Evolutionary conservation across 2,329 filamentous ascomycete genomes (phyloP), one percentile per base, ranked within the genome.

Genomic region (Botrytis medusae): DNA sequence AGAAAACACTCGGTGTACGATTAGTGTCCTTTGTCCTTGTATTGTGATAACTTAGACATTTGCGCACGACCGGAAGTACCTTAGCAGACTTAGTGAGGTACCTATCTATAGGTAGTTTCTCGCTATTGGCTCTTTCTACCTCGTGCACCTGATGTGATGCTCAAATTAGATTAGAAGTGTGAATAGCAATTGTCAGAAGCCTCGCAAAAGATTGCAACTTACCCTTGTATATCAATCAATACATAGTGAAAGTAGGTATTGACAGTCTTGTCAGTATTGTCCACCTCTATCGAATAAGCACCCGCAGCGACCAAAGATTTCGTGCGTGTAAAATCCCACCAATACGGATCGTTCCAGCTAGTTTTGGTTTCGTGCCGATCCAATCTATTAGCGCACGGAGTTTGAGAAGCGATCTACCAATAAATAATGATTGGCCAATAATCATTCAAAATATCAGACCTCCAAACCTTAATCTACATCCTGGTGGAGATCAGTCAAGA

Each of bases 401-500:
- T 61, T 16, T 44, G 4, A 42, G 40, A 42, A 54, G 32, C 20
- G 44, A 65, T 65, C 63, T n/a, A 65, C 63, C 46, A 37, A 37
- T 51, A 37, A 57, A 57, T 32, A 32, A 25, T 42, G 65, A 68
- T 57, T 57, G 37, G 48, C 10, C 34, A 57, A 44, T 42, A 3
- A n/a, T 9, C n/a, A 18, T 42, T 32, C 37, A 9, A 62, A 10
- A 62, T 42, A 18, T 18, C 51, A 57, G 25, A 57, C 12, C 48
- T 65, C 25, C 44, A 44, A 68, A 57, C 65, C 48, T 57, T 68
- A 57, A 57, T 57, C 54, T 40, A 32, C 10, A 68, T 57, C 65
- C 48, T 57, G 48, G 65, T 34, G 48, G 48, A 68, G 65, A 57
- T 68, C 65, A 42, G n/a, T 29, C 51, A n/a, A 57, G 51, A 57